Evolutionary conservation across 768 basidiomycete species (phyloP).

Genomic region (Leccinum obscurum): DNA sequence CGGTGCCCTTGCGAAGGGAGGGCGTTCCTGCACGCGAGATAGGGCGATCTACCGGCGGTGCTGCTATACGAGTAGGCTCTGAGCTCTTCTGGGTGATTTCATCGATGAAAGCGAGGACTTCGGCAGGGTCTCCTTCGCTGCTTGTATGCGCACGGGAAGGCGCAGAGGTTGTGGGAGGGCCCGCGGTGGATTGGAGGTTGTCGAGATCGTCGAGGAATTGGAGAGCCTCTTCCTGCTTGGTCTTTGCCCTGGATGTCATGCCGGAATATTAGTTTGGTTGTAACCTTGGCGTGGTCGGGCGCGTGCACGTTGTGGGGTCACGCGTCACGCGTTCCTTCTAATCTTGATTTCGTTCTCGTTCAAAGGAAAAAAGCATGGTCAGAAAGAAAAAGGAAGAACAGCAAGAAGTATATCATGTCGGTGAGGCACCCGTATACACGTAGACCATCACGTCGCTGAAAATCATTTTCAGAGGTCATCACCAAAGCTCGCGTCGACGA

Average conservation of each 20-base stretch:
- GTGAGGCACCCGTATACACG: slow-evolving; percentile 30
- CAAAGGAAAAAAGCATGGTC: slow-evolving; percentile 17
- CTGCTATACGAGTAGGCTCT: slow-evolving; percentile 65
- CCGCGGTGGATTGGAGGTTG: slow-evolving; percentile 56
- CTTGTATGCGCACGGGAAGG: slow-evolving; percentile 25
- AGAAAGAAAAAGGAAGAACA: slow-evolving; percentile 30
- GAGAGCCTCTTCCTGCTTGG: slow-evolving; percentile 85
- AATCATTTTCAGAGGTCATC: slow-evolving; percentile 52
- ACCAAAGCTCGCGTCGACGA: slow-evolving; percentile 54
- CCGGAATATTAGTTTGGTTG: background rate
- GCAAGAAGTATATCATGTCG: slow-evolving; percentile 48
- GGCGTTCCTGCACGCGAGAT: slow-evolving; percentile 70
- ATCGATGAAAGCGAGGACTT: slow-evolving; percentile 90
- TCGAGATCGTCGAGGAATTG: slow-evolving; percentile 95
- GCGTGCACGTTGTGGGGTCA: background rate
- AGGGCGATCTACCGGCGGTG: slow-evolving; percentile 55
- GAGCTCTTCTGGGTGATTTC: slow-evolving; percentile 92
- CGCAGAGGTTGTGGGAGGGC: slow-evolving; percentile 21
- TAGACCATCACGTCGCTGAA: background rate
- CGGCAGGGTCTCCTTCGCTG: slow-evolving; percentile 68
- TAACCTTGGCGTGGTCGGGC: background rate
- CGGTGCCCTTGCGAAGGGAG: slow-evolving; percentile 70
- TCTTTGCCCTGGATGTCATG: slow-evolving; percentile 56
- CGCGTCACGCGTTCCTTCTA: slow-evolving; percentile 17
- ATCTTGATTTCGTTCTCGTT: background rate